Conservation (phyloP, 371 early-diverging fungal species). For the Mortierella sp. region DNA sequence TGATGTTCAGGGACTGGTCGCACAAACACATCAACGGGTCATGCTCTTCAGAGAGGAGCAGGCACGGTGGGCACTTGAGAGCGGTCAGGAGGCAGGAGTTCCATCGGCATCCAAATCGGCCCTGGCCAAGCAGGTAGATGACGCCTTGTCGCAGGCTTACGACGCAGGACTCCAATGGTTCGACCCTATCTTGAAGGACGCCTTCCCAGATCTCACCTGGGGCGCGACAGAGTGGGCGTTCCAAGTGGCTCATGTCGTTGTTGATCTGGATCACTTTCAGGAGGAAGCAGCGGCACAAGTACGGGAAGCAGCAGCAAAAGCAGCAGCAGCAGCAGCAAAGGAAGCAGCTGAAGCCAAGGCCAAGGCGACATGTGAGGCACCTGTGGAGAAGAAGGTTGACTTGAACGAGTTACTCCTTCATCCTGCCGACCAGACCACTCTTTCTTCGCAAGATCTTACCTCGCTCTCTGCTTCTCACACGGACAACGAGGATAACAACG, state of each 20-base stretch:
- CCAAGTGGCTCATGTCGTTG: constrained; percentile 38
- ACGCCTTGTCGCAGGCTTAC: constrained; percentile 29
- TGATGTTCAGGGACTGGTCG: constrained; percentile 47
- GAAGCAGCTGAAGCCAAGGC: neutral
- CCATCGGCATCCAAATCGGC: neutral
- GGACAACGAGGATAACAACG: neutral
- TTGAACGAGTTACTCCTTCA: constrained; percentile 11
- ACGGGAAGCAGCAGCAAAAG: neutral
- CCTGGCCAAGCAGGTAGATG: constrained; percentile 17
- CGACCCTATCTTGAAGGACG: constrained; percentile 47
- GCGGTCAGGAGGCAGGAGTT: neutral
- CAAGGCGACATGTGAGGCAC: constrained; percentile 13
- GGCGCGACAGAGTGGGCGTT: constrained; percentile 44
- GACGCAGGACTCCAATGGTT: constrained; percentile 43
- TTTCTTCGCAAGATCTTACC: neutral
- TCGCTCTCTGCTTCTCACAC: neutral
- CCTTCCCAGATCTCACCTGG: constrained; percentile 45
- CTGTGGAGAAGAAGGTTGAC: constrained; percentile 1
- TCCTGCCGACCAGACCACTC: constrained; percentile 1
- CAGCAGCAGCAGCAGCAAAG: neutral
- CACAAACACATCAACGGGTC: constrained; percentile 45
- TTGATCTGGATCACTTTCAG: constrained; percentile 17
- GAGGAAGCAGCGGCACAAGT: neutral
- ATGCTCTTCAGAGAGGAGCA: constrained; percentile 13
- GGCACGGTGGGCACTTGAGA: neutral